These are phyloP conservation scores for Sporisorium sorghi DNA, from an alignment of 1,284 basidiomycete genomes.

Conservation along the genomic window DNA sequence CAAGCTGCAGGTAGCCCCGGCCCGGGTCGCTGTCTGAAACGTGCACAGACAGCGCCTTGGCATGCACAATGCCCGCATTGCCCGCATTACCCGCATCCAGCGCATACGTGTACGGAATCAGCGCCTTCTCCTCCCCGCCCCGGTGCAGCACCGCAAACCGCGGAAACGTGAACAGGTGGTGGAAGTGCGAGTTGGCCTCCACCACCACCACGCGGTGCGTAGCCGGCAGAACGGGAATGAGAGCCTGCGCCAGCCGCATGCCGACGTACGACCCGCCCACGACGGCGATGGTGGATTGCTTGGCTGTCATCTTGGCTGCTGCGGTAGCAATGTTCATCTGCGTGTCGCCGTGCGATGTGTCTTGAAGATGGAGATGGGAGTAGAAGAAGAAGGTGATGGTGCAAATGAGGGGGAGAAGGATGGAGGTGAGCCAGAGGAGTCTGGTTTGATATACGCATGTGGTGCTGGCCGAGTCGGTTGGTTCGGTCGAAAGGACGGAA, in stretches of 20 bases:
- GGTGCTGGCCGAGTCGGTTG: neutral
- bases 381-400: neutral
- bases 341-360: neutral
- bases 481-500: neutral
- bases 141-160: constrained; percentile 72
- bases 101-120: constrained; percentile 75
- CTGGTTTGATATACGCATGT: neutral
- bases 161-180: constrained; percentile 73
- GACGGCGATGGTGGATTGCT: constrained; percentile 34
- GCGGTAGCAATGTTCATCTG: constrained; percentile 15
- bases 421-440: neutral
- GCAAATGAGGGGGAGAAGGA: constrained; percentile 4
- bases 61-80: constrained; percentile 25
- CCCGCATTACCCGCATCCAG: constrained; percentile 71
- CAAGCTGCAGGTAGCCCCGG: constrained; percentile 26
- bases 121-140: constrained; percentile 72
- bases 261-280: constrained; percentile 50
- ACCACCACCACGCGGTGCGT: constrained; percentile 71
- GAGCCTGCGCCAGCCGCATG: constrained; percentile 61
- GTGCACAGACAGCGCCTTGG: constrained; percentile 33
- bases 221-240: constrained; percentile 68
- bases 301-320: constrained; percentile 11
- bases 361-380: neutral
- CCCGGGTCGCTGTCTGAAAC: neutral
- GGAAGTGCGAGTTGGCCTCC: constrained; percentile 72